Percentiles rank a stretch among this genome's conserved stretches.
phyloP scores from a whole-genome alignment of 2,329 filamentous ascomycete genomes.

The Aurifilum marmelostoma region DNA sequence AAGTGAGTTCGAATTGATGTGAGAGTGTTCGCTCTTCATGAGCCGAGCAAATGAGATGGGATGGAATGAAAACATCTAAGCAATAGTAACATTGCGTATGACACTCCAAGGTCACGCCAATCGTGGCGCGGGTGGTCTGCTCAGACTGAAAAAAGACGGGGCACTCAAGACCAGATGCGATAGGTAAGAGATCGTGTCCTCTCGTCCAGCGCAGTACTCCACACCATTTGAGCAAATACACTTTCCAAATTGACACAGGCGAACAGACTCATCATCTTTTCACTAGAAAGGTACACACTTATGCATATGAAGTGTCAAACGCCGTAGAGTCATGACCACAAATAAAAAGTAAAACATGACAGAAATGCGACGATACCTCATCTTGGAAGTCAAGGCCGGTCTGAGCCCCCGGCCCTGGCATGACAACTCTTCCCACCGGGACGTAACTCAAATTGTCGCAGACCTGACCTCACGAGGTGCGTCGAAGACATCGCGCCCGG shows the following conservation, averaged over 20 bases:
- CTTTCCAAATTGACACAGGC: not conserved
- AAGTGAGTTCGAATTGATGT: not conserved
- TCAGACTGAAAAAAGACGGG: not conserved
- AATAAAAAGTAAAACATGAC: not conserved
- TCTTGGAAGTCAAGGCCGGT: slow-evolving; percentile 3
- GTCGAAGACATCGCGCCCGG: not conserved
- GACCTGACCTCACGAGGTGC: slow-evolving; percentile 2
- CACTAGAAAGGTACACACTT: too few species aligned
- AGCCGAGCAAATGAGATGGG: too few species aligned
- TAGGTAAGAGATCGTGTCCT: not conserved
- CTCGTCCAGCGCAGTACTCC: not conserved
- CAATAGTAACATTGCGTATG: not conserved
- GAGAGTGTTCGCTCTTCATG: not conserved
- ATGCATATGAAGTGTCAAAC: not conserved
- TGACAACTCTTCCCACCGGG: slow-evolving; percentile 4
- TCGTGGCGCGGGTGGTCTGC: not conserved
- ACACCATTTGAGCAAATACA: not conserved
- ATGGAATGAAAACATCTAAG: not conserved
- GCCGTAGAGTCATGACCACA: not conserved
- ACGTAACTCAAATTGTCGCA: slow-evolving; percentile 9
- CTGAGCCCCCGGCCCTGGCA: not conserved
- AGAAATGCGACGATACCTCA: not conserved
- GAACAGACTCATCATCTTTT: not conserved
- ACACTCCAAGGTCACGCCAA: not conserved
- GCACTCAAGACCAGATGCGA: not conserved